Evolutionary conservation across 345 rosid genomes (phyloP), one percentile per base, ranked within the genome.

Genomic region (Garcia nutans): DNA sequence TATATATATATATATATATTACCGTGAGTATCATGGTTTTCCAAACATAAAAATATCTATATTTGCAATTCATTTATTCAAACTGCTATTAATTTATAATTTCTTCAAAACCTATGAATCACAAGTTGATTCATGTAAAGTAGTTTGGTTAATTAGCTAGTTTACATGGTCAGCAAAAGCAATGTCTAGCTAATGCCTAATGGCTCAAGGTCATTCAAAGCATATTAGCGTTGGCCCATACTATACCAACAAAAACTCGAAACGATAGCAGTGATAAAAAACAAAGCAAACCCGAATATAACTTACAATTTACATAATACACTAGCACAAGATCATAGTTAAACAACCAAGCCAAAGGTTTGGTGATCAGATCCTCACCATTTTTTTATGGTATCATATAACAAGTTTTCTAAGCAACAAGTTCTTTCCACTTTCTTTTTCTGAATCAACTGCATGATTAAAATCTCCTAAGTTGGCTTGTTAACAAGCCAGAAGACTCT

Each of bases 301-400:
- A 75, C 84, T 87, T 80, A 85, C 70, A 83, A 85, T 85, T 65
- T 87, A 85, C 90, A 83, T 59, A 76, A 70, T 57, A 75, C 28
- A 65, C 77, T 78, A 55, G 65, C 84, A 84, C 70, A 58, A 37
- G 49, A 68, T 78, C 82, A 75, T 52, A 52, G 74, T 79, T 78
- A 83, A 78, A 79, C 79, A 78, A 63, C 37, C 66, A 67, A 67
- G 47, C 33, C 59, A 57, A 71, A 50, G 75, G 74, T 70, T 75
- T 61, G 11, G 52, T 71, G 68, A 17, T 61, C 6, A 60, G 62
- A 60, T 56, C 76, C 74, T 69, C 75, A 55, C 60, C 65, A 23
- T 66, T 55, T 44, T 80, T 56, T 75, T 20, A 20, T 10, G 19
- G 10, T 78, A 65, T 41, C 68, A 45, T 61, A 45, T 57, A 22